phyloP scores from a whole-genome alignment of 2,329 filamentous ascomycete species.

The Monosporascus sp. region DNA sequence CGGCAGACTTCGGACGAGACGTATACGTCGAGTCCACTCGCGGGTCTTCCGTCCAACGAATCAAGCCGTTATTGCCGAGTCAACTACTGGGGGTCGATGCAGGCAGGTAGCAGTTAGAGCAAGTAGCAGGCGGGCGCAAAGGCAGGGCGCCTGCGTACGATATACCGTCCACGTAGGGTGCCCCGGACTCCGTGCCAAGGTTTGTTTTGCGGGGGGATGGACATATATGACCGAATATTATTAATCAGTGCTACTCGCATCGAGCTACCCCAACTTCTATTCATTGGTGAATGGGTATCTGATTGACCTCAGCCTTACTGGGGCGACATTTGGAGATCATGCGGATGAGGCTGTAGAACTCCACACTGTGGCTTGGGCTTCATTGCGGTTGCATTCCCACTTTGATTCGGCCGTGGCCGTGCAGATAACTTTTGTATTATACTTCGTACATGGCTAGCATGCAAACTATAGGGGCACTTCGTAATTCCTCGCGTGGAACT shows the following conservation, averaged over 20 bases:
- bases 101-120: too few relatives aligned
- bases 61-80: neutral
- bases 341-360: neutral
- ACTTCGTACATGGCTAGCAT: too few relatives aligned
- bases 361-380: neutral
- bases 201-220: neutral
- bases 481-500: too few relatives aligned
- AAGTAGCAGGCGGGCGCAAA: too few relatives aligned
- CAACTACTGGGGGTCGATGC: too few relatives aligned
- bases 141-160: too few relatives aligned
- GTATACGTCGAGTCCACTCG: neutral
- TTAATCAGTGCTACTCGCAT: neutral
- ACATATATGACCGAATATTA: too few relatives aligned
- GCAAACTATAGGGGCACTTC: too few relatives aligned
- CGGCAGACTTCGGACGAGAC: neutral
- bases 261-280: neutral
- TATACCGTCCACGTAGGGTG: too few relatives aligned
- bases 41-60: neutral
- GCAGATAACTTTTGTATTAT: too few relatives aligned
- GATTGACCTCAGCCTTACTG: conserved; percentile 11
- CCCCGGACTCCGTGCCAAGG: too few relatives aligned
- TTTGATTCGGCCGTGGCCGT: too few relatives aligned
- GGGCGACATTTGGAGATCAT: conserved; percentile 3
- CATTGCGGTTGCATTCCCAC: neutral
- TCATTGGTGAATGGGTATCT: neutral